Evolutionary conservation across 176 grass and related monocot genomes (phyloP), one percentile per base, ranked within the genome.

Genomic region (Triticum aestivum): DNA sequence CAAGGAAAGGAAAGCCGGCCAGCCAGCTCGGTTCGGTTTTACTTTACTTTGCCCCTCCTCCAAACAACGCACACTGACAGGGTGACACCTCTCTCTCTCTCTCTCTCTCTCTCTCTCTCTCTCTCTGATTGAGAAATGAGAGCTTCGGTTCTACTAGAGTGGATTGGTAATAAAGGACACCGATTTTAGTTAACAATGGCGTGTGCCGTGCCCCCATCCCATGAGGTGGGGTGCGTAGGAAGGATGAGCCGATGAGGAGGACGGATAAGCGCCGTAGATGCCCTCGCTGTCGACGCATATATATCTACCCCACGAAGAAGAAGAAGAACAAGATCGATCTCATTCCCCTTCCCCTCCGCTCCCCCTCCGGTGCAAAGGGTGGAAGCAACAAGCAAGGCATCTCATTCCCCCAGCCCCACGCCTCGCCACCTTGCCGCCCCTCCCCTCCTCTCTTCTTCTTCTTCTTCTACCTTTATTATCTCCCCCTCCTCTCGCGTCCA

Each of bases 311-410:
- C 15, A 6, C 52, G 5, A 56, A 20, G 5, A 56, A 8, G 5
- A 56, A 8, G 7, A 59, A 21, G 15, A 54, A 52, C 14, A 42
- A 8, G 69, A 73, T 73, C 12, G 10, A 49, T 74, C 12, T 24
- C 37, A 26, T 73, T 45, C n/a, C 12, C 12, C 20, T 44, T 44
- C 20, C 69, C 37, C 20, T 73, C 3, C 5, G 0, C 24, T 30
- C 45, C 20, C 20, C 3, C 27, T 32, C 38, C 42, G 41, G 39
- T 45, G 38, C 39, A 73, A 75, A 49, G 89, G 73, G 73, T 86
- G 73, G 73, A 82, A 8, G 70, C 76, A 45, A 80, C 80, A 93
- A 93, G 91, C 91, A 93, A 93, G 86, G 91, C 89, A 96, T 96
- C 94, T 78, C 68, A 90, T 96, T 88, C 91, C 72, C 71, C 68